These are phyloP conservation scores for Tympanopsis confertula DNA, from an alignment of 2,329 filamentous ascomycete species.

Conservation along the genomic window DNA sequence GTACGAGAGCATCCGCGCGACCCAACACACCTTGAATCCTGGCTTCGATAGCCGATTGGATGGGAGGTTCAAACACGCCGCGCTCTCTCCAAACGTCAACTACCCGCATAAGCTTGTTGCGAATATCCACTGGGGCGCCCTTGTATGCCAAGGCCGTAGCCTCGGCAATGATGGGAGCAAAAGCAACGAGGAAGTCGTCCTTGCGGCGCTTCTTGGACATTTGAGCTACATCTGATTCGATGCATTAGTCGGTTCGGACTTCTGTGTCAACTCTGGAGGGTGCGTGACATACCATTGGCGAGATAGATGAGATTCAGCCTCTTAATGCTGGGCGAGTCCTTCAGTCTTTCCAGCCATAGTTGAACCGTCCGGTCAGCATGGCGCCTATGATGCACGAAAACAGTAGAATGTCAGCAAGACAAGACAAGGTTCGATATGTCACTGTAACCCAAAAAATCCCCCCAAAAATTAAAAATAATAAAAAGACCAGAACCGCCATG, in stretches of 20 bases:
- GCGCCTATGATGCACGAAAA: conserved; percentile 56
- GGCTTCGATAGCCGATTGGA: conserved; percentile 71
- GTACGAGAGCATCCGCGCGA: neutral
- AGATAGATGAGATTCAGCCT: conserved; percentile 86
- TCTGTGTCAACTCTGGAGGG: neutral
- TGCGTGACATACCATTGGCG: conserved; percentile 62
- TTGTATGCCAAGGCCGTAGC: conserved; percentile 86
- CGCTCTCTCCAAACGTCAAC: conserved; percentile 90
- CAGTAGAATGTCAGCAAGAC: conserved; percentile 96
- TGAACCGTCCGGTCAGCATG: conserved; percentile 86
- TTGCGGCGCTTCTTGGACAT: conserved; percentile 89
- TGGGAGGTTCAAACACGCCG: conserved; percentile 68
- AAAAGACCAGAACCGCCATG: conserved; percentile 1
- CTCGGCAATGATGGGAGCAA: conserved; percentile 83
- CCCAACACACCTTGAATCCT: conserved; percentile 58
- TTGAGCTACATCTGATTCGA: conserved; percentile 78
- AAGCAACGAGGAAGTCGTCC: conserved; percentile 83
- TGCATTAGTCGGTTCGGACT: conserved; percentile 2
- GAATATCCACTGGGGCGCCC: conserved; percentile 72
- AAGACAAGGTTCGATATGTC: conserved; percentile 4
- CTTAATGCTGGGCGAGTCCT: conserved; percentile 76
- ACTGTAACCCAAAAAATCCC: conserved; percentile 1
- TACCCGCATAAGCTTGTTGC: conserved; percentile 76
- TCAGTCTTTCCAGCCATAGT: conserved; percentile 81
- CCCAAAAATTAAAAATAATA: conserved; percentile 4